Evolutionary conservation across 805 yeast genomes (phyloP), one percentile per base, ranked within the genome.

Genomic region (Metschnikowia arizonensis): DNA sequence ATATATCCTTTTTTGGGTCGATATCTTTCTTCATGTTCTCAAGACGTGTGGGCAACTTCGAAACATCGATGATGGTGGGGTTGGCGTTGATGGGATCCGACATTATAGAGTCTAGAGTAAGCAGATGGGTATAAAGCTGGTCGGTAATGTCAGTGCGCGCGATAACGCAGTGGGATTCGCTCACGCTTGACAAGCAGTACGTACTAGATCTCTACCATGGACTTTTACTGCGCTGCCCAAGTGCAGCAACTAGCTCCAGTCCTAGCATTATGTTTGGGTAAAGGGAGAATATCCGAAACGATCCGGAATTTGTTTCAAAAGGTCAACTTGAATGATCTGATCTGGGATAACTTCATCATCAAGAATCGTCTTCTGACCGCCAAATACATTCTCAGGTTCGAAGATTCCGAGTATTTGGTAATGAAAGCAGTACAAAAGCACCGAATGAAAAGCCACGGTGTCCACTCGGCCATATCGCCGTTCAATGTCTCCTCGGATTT

Each of bases 31-130:
- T 45, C 10, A 47, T 37, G 28, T 46, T 48, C 14, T 49, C 55
- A 26, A 64, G 59, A 53, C 97, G 76, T 0, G 83, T 84, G 1
- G 98, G 97, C 21, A 91, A 77, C 44, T 80, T 77, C 25, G 83
- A 78, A 8, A 77, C 79, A 55, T 89, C 96, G 39, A 88, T 66
- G 32, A 91, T 81, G 26, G 83, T 81, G 18, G 99, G 99, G 61
- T 89, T 90, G 25, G 96, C 96, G 64, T 91, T 91, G 48, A 91
- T 83, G 15, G 85, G 85, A 46, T 88, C 96, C 1, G 88, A 72
- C 91, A 84, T 85, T 33, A 6, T 12, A 15, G 19, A 37, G 34
- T 11, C 11, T n/a, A n/a, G 40, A 21, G 15, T 33, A 32, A 32
- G 37, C 28, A 17, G 38, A 34, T 25, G 36, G 17, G 21, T 8